These are phyloP conservation scores for Coprinopsis marcescibilis DNA, from an alignment of 768 basidiomycete genomes.

Conservation along the genomic window DNA sequence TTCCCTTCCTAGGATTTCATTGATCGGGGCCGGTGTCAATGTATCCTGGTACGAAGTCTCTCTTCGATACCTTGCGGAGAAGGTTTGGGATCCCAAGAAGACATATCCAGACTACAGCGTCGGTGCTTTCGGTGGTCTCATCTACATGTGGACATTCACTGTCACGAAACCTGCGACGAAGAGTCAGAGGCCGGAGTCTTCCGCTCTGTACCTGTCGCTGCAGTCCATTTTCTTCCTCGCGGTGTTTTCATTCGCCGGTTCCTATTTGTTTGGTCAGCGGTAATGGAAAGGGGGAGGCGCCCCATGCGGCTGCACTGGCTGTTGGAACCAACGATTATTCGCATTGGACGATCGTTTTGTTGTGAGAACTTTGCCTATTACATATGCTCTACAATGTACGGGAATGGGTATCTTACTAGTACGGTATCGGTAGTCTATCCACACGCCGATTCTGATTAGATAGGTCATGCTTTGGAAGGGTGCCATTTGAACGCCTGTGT, in stretches of 20 bases:
- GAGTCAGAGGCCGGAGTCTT: neutral
- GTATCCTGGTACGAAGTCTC: conserved; percentile 65
- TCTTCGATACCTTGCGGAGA: conserved; percentile 45
- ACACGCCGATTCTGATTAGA: neutral
- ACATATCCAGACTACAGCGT: conserved; percentile 21
- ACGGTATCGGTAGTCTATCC: no score
- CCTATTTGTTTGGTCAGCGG: no score
- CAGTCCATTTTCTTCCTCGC: no score
- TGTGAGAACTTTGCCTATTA: no score
- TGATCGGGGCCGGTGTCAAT: conserved; percentile 59
- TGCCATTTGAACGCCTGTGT: conserved; percentile 13
- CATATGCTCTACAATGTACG: no score
- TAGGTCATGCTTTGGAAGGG: conserved; percentile 4
- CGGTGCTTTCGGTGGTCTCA: conserved; percentile 30
- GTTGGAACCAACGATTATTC: no score
- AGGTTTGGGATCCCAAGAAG: neutral
- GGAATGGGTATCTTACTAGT: no score
- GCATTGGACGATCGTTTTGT: no score
- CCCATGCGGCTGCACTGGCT: no score
- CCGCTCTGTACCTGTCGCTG: no score
- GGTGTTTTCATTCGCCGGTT: no score
- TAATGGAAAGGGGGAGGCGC: no score
- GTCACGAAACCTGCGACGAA: conserved; percentile 4
- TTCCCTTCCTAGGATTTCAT: conserved; percentile 40
- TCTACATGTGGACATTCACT: conserved; percentile 46